These are phyloP conservation scores for Apiospora sp. DNA, from an alignment of 2,329 filamentous ascomycete species.

Conservation along the genomic window DNA sequence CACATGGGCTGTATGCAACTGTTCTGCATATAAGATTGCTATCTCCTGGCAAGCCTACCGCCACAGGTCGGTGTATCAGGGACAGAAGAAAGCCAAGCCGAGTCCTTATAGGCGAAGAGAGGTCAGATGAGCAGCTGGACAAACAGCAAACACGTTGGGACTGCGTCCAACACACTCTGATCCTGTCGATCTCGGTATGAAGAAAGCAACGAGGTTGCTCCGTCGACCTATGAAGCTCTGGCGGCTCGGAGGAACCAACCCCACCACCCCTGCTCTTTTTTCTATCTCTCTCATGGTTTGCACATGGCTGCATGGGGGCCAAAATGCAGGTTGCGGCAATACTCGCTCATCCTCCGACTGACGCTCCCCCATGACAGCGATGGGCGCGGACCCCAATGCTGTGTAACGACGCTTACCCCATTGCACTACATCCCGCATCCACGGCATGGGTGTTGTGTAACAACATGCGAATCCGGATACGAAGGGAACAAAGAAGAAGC, in stretches of 20 bases:
- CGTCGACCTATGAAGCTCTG: background rate
- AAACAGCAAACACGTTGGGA: background rate
- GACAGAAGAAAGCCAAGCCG: background rate
- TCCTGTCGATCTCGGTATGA: background rate
- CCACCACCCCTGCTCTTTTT: background rate
- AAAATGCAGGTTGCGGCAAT: constrained; percentile 11
- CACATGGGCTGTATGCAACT: background rate
- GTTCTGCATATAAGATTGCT: constrained; percentile 1
- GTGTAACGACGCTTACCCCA: constrained; percentile 2
- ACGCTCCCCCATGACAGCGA: constrained; percentile 2
- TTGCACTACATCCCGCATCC: constrained; percentile 2
- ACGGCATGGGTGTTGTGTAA: background rate
- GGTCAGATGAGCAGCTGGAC: background rate
- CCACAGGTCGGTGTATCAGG: background rate
- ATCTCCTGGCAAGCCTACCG: background rate
- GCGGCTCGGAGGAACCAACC: background rate
- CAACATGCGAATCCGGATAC: background rate
- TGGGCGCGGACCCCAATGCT: background rate
- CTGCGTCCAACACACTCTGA: background rate
- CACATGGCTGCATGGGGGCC: constrained; percentile 22
- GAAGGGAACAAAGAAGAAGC: background rate
- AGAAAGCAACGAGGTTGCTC: background rate
- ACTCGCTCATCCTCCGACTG: background rate
- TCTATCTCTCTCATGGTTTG: background rate
- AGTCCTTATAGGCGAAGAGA: background rate